These are phyloP conservation scores for Globisporangium paddicum DNA, from an alignment of 352 stramenopile species.

Conservation along the genomic window DNA sequence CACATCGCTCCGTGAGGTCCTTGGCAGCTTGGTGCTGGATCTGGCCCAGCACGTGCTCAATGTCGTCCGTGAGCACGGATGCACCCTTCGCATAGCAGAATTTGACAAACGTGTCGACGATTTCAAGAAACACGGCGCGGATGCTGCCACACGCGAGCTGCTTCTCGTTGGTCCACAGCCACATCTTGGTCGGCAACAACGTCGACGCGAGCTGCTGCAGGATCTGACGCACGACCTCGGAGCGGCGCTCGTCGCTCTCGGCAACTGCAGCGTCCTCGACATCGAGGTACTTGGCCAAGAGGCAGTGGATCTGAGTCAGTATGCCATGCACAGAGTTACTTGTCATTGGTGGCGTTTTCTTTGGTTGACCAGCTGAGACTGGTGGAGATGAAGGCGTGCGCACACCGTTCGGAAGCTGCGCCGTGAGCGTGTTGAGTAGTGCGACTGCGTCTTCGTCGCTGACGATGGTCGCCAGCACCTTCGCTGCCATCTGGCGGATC, in stretches of 20 bases:
- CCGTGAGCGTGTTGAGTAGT: conserved; percentile 31
- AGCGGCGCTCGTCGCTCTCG: conserved; percentile 4
- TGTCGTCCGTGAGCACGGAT: conserved; percentile 14
- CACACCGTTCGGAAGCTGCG: conserved; percentile 38
- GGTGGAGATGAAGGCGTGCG: not conserved
- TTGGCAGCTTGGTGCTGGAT: conserved; percentile 25
- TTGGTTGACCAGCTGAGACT: not conserved
- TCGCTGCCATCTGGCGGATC: conserved; percentile 74
- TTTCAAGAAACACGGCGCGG: conserved; percentile 45
- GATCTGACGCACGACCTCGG: conserved; percentile 17
- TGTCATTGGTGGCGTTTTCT: conserved; percentile 17
- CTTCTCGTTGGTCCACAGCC: conserved; percentile 31
- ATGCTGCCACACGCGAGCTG: conserved; percentile 30
- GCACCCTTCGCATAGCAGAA: conserved; percentile 21
- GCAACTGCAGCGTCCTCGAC: not conserved
- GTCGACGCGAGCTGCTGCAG: conserved; percentile 24
- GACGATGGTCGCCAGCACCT: conserved; percentile 70
- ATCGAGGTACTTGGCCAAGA: conserved; percentile 38
- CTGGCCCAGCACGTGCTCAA: conserved; percentile 7
- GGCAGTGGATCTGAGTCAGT: conserved; percentile 49
- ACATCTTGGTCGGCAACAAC: conserved; percentile 40
- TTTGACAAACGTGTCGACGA: conserved; percentile 34
- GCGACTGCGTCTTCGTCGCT: conserved; percentile 43
- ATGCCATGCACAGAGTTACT: conserved; percentile 66
- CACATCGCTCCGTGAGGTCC: conserved; percentile 25